Evolutionary conservation across 1,139 yeast genomes (phyloP).

Genomic region (Taphrina confusa): DNA sequence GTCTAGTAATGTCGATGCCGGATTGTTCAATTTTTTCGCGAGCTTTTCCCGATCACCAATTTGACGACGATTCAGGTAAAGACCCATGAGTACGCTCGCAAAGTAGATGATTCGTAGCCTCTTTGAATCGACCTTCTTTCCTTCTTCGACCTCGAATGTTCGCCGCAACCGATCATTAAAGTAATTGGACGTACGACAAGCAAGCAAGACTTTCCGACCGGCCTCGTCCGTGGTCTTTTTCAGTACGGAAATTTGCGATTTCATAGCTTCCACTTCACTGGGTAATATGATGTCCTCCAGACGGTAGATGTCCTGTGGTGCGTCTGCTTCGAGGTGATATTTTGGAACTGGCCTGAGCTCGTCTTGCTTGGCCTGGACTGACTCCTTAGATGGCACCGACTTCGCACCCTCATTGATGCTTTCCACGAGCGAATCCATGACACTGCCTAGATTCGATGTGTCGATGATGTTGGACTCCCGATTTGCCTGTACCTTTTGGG

Average conservation of each 20-base stretch:
- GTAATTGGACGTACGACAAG: constrained; percentile 60
- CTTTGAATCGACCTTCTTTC: constrained; percentile 28
- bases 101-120: constrained; percentile 68
- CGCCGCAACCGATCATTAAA: constrained; percentile 55
- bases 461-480: constrained; percentile 82
- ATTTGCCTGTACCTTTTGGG: constrained; percentile 84
- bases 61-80: constrained; percentile 70
- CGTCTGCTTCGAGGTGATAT: constrained; percentile 72
- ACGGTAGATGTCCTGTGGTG: constrained; percentile 80
- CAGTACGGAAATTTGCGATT: constrained; percentile 54
- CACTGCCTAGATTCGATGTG: constrained; percentile 70
- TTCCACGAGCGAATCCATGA: constrained; percentile 80
- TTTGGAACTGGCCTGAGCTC: constrained; percentile 81
- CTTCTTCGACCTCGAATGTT: constrained; percentile 44
- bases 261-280: constrained; percentile 67
- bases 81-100: constrained; percentile 74
- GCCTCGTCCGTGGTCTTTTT: constrained; percentile 35
- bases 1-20: constrained; percentile 72
- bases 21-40: constrained; percentile 62
- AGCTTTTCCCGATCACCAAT: constrained; percentile 60
- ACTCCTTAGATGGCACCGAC: constrained; percentile 66
- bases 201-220: constrained; percentile 50
- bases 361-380: constrained; percentile 49
- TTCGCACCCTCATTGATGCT: constrained; percentile 70
- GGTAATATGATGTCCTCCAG: constrained; percentile 67